A percentile compares a stretch with the other conserved stretches of the same genome.
These are phyloP conservation scores for Fraxinus ornus DNA, from an alignment of 305 asterid species.

Conservation along the genomic window DNA sequence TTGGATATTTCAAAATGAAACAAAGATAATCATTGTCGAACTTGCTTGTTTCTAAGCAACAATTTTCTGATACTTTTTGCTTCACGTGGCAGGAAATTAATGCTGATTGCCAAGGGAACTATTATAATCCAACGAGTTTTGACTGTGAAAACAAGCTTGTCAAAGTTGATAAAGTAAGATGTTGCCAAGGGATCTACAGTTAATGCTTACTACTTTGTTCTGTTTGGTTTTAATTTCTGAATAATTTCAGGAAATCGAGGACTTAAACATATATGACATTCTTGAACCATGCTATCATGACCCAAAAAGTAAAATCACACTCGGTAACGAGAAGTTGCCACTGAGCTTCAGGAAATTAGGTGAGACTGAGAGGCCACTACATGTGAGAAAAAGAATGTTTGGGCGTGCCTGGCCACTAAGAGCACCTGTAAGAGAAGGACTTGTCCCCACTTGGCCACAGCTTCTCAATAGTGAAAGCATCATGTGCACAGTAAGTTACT, in stretches of 20 bases:
- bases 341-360: constrained; percentile 84
- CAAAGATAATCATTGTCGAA: background rate
- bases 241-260: constrained; percentile 50
- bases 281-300: constrained; percentile 93
- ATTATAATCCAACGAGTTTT: constrained; percentile 41
- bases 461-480: constrained; percentile 44
- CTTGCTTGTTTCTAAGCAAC: constrained; percentile 1
- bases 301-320: constrained; percentile 33
- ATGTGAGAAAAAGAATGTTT: constrained; percentile 76
- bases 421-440: constrained; percentile 86
- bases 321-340: constrained; percentile 48
- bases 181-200: background rate
- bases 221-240: constrained; percentile 12
- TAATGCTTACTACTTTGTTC: background rate
- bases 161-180: constrained; percentile 56
- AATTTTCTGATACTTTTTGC: constrained; percentile 19
- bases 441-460: constrained; percentile 83
- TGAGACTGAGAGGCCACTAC: constrained; percentile 80
- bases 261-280: constrained; percentile 69
- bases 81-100: constrained; percentile 54
- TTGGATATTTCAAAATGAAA: background rate
- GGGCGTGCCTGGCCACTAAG: constrained; percentile 97
- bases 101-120: constrained; percentile 62
- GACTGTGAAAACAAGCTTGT: constrained; percentile 52
- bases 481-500: constrained; percentile 72